Base-by-base conservation (phyloP, 139 green algal genomes). In the Choricystis sp. region DNA sequence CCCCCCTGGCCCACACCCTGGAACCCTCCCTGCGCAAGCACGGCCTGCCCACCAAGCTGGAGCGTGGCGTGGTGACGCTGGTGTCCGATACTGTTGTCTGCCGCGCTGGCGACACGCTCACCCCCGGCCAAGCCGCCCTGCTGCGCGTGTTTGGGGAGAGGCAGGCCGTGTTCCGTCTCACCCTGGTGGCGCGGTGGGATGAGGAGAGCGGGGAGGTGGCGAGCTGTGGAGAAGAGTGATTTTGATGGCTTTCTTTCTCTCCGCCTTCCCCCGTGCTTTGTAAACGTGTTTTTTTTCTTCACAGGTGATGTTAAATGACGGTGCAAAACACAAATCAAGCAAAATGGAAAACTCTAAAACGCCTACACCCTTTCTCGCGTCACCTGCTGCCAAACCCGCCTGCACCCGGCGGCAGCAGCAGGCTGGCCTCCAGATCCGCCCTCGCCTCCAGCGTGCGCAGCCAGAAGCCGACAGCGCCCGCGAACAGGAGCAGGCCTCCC, bases 61-160 rank as follows among this genome's bases (percentile, higher is more conserved):
- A 92, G 74, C 92, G 90, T 71, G 90, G 90, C 0, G 84, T 95
- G 27, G 84, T 97, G 62, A 84, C 95, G 77, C 72, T 95, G 57
- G 62, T 94, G 29, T 61, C 76, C 20, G 86, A 95, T 71, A 19
- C 21, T 4, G 26, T 31, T 63, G 74, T 95, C 27, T 96, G 89
- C 74, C 72, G 56, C 16, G 69, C 72, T 63, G 88, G 89, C 1
- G 66, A 94, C 62, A 65, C 70, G 62, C 75, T 97, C 49, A 82
- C 84, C 29, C 65, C 87, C 22, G 31, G 31, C 30, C 67, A 73
- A 67, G 86, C 85, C 16, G 77, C 80, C 2, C 67, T 97, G 56
- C 78, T 97, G 63, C 71, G 88, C 22, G 68, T 88, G 9, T 96
- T 97, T 70, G 82, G 84, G 31, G 62, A 87, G 24, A 89, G 90